Evolutionary conservation across 495 filamentous ascomycete species (phyloP).

Genomic region (Pseudomonodictys pantanalensis): DNA sequence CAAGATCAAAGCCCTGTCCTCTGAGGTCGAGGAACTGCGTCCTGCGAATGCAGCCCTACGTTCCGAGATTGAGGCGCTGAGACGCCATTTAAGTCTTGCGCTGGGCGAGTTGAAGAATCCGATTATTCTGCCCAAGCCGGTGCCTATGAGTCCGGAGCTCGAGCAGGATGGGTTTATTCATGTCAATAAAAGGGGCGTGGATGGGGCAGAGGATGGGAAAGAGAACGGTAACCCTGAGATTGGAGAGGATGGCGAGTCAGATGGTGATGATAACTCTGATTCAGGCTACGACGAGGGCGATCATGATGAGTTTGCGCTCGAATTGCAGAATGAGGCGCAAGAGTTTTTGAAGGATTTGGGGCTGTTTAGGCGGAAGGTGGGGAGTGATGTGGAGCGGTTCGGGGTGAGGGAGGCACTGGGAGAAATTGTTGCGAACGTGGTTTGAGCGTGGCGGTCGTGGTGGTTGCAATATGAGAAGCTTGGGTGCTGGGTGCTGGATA

Average conservation of each 20-base stretch:
- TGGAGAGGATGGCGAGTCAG: constrained; percentile 32
- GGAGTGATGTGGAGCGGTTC: constrained; percentile 68
- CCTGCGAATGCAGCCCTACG: constrained; percentile 54
- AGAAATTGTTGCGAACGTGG: constrained; percentile 17
- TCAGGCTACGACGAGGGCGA: constrained; percentile 45
- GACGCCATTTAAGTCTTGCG: constrained; percentile 79
- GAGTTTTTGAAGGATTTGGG: constrained; percentile 65
- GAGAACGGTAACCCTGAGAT: constrained; percentile 39
- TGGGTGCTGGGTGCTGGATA: too few species aligned
- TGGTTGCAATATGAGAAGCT: too few species aligned
- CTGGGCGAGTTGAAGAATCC: constrained; percentile 86
- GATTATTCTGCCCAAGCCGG: constrained; percentile 56
- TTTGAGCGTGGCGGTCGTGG: too few species aligned
- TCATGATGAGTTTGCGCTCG: constrained; percentile 45
- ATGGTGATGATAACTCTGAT: constrained; percentile 42
- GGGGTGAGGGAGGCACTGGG: constrained; percentile 9
- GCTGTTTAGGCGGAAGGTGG: constrained; percentile 78
- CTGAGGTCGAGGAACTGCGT: constrained; percentile 54
- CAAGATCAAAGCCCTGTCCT: constrained; percentile 82
- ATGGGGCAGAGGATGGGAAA: constrained; percentile 25
- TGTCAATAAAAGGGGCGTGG: constrained; percentile 21
- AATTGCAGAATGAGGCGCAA: constrained; percentile 45
- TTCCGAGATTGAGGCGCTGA: constrained; percentile 84
- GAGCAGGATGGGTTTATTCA: constrained; percentile 5
- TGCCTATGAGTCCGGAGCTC: constrained; percentile 1